These are phyloP conservation scores for Trypanosoma cruzi DNA, from an alignment of 208 protist genomes.

Conservation along the genomic window DNA sequence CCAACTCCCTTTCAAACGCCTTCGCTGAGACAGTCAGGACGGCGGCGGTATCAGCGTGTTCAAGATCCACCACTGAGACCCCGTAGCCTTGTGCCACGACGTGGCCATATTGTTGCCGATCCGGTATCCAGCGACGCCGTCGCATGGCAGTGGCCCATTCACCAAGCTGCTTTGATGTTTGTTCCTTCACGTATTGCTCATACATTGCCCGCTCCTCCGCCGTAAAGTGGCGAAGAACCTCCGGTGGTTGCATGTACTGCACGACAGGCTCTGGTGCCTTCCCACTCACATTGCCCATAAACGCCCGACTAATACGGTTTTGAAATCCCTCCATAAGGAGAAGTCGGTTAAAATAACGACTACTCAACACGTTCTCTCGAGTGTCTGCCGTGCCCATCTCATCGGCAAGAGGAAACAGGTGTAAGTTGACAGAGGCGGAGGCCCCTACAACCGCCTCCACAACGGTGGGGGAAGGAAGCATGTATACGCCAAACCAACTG, in stretches of 20 bases:
- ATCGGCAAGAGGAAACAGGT: slow-evolving; percentile 62
- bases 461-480: slow-evolving; percentile 85
- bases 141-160: slow-evolving; percentile 52
- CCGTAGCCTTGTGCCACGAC: slow-evolving; percentile 46
- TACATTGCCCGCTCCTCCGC: slow-evolving; percentile 84
- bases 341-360: slow-evolving; percentile 80
- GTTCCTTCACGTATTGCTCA: slow-evolving; percentile 68
- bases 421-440: slow-evolving; percentile 41
- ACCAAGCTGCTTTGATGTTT: slow-evolving; percentile 59
- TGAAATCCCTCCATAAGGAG: slow-evolving; percentile 70
- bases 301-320: slow-evolving; percentile 65
- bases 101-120: slow-evolving; percentile 74
- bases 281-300: slow-evolving; percentile 48
- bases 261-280: slow-evolving; percentile 78
- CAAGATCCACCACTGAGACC: slow-evolving; percentile 59
- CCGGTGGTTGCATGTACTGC: slow-evolving; percentile 61
- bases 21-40: slow-evolving; percentile 60
- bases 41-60: slow-evolving; percentile 50
- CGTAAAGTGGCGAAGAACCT: slow-evolving; percentile 72
- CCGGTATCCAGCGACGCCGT: slow-evolving; percentile 64
- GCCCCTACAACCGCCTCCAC: slow-evolving; percentile 55
- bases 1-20: slow-evolving; percentile 39
- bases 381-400: slow-evolving; percentile 65
- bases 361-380: slow-evolving; percentile 85
- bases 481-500: slow-evolving; percentile 86